phyloP scores from a whole-genome alignment of 2,329 filamentous ascomycete species.

The Penicillium sp. region DNA sequence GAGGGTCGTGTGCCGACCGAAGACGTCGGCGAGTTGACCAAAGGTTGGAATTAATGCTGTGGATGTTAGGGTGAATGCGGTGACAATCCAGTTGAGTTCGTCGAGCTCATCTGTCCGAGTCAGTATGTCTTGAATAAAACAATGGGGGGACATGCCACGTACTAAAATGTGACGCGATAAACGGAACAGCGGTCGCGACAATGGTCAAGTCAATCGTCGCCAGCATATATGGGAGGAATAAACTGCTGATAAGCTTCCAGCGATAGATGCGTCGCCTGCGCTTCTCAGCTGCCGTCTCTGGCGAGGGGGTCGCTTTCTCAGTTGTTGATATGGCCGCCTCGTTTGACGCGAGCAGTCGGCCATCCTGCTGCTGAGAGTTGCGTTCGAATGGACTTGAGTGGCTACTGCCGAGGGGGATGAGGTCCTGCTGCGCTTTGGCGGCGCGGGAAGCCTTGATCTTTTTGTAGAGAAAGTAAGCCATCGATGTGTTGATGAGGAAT shows the following conservation, averaged over 20 bases:
- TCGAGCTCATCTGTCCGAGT: constrained; percentile 53
- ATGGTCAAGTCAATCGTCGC: constrained; percentile 70
- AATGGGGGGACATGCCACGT: constrained; percentile 23
- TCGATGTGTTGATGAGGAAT: not conserved
- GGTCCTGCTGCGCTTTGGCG: not conserved
- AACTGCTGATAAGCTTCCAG: constrained; percentile 63
- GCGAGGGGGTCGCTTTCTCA: not conserved
- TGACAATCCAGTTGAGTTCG: constrained; percentile 72
- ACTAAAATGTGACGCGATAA: constrained; percentile 70
- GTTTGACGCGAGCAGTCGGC: not conserved
- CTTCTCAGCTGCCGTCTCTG: constrained; percentile 28
- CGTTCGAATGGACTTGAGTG: not conserved
- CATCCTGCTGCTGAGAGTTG: not conserved
- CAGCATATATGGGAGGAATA: constrained; percentile 65
- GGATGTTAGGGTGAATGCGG: constrained; percentile 69
- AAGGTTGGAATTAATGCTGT: constrained; percentile 71
- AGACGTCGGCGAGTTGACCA: constrained; percentile 68
- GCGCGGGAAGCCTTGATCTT: constrained; percentile 7
- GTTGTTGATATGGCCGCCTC: not conserved
- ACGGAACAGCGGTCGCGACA: constrained; percentile 63
- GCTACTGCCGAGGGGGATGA: not conserved
- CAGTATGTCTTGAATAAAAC: not conserved
- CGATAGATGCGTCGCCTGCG: constrained; percentile 52
- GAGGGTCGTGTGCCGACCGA: constrained; percentile 64
- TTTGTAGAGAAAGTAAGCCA: constrained; percentile 13